Evolutionary conservation across 371 early-diverging fungal genomes (phyloP).

Genomic region (Conidiobolus incongruus): DNA sequence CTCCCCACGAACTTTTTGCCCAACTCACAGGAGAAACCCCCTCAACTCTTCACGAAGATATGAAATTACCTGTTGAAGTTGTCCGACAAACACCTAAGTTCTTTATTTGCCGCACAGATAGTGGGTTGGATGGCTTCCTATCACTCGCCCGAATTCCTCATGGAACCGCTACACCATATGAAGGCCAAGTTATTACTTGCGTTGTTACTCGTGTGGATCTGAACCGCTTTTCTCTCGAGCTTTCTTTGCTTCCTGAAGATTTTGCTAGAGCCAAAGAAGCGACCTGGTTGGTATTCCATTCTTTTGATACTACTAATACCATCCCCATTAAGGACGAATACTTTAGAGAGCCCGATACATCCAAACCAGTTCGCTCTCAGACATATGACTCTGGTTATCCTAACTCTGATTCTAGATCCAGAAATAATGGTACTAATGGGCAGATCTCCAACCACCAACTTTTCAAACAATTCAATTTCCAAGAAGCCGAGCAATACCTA

Average conservation of each 20-base stretch:
- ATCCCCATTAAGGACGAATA: no score
- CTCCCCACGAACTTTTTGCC: slow-evolving; percentile 39
- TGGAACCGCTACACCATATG: slow-evolving; percentile 29
- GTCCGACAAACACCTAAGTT: slow-evolving; percentile 39
- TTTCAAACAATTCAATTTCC: slow-evolving; percentile 47
- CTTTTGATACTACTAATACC: no score
- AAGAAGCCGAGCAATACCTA: slow-evolving; percentile 55
- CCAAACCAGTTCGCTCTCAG: slow-evolving; percentile 8
- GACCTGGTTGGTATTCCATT: no score
- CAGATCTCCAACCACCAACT: slow-evolving; percentile 50
- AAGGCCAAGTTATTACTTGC: slow-evolving; percentile 43
- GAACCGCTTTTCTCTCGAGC: slow-evolving; percentile 50
- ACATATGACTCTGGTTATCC: slow-evolving; percentile 15
- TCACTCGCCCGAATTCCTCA: slow-evolving; percentile 33
- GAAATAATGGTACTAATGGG: slow-evolving; percentile 1
- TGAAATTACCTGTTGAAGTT: slow-evolving; percentile 38
- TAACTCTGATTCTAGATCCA: slow-evolving; percentile 4
- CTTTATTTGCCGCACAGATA: slow-evolving; percentile 46
- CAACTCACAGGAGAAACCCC: slow-evolving; percentile 78
- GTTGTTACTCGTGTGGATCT: slow-evolving; percentile 56
- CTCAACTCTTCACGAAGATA: slow-evolving; percentile 32
- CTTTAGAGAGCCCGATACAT: background rate
- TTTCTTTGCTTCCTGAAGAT: slow-evolving; percentile 30
- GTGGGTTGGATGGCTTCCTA: slow-evolving; percentile 66
- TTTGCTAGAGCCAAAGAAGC: no score